Percentiles rank a stretch among this genome's conserved stretches.
These are phyloP conservation scores for Sugiyamaella valdiviana DNA, from an alignment of 805 yeast genomes.

Conservation along the genomic window DNA sequence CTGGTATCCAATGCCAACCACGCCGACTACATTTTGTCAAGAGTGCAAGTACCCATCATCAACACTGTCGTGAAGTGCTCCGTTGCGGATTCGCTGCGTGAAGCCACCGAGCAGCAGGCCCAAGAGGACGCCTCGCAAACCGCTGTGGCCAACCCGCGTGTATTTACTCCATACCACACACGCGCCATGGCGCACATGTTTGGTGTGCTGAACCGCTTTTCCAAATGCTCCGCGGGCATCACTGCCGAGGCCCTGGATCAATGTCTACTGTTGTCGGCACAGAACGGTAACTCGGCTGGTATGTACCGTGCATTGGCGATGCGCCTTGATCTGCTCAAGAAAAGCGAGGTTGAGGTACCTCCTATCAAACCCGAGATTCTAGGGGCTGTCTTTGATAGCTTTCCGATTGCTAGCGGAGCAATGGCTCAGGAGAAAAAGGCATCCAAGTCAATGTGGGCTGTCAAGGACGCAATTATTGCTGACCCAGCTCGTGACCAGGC, in stretches of 20 bases:
- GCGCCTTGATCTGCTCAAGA: slow-evolving; percentile 11
- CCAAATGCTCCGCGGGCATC: slow-evolving; percentile 17
- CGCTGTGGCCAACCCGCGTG: slow-evolving; percentile 6
- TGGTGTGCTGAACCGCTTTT: slow-evolving; percentile 23
- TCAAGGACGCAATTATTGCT: slow-evolving; percentile 16
- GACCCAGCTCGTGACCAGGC: slow-evolving; percentile 19
- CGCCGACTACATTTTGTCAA: slow-evolving; percentile 17
- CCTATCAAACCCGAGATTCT: slow-evolving; percentile 6
- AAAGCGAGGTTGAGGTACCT: slow-evolving; percentile 7
- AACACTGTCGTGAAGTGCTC: slow-evolving; percentile 17
- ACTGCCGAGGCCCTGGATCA: slow-evolving; percentile 20
- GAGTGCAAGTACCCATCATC: slow-evolving; percentile 25
- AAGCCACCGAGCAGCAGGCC: neutral
- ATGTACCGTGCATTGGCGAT: slow-evolving; percentile 21
- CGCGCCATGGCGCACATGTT: slow-evolving; percentile 25
- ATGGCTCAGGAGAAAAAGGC: slow-evolving; percentile 14
- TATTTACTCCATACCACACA: slow-evolving; percentile 14
- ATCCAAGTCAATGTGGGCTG: slow-evolving; percentile 17
- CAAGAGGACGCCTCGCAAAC: neutral
- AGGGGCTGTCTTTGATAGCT: slow-evolving; percentile 21
- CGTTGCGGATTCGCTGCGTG: neutral
- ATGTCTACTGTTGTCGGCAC: slow-evolving; percentile 21
- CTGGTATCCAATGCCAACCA: slow-evolving; percentile 16
- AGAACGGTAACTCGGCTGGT: slow-evolving; percentile 25
- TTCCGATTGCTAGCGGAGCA: slow-evolving; percentile 21